phyloP scores from a whole-genome alignment of 495 filamentous ascomycete genomes.

The Penicillium lagena region DNA sequence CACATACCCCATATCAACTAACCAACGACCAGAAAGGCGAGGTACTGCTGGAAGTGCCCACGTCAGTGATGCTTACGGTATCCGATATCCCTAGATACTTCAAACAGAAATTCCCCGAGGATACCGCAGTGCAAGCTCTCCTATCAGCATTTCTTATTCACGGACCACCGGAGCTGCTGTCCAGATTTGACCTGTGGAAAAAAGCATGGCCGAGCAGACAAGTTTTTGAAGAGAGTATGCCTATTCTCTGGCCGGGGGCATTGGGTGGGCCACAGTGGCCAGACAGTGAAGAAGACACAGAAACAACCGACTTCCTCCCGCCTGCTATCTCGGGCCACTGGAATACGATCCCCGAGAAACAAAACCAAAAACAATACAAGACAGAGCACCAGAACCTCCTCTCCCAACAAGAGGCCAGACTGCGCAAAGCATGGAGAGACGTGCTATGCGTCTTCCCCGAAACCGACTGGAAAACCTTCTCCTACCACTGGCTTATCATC shows the following conservation, averaged over 20 bases:
- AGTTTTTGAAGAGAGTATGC: constrained; percentile 58
- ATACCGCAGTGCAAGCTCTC: constrained; percentile 59
- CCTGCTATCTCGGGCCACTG: constrained; percentile 37
- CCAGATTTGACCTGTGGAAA: constrained; percentile 50
- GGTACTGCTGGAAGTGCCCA: constrained; percentile 57
- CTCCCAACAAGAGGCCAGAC: constrained; percentile 51
- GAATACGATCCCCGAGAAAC: constrained; percentile 18
- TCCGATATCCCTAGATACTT: constrained; percentile 48
- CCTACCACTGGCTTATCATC: constrained; percentile 72
- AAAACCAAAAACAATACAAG: constrained; percentile 20
- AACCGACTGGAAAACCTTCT: constrained; percentile 47
- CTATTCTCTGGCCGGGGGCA: constrained; percentile 56
- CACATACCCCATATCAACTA: not conserved
- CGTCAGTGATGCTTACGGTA: constrained; percentile 53
- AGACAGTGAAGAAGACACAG: not conserved
- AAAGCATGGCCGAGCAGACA: constrained; percentile 57
- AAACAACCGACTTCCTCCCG: constrained; percentile 18
- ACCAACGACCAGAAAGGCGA: constrained; percentile 35
- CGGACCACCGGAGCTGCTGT: constrained; percentile 21
- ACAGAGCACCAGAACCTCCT: constrained; percentile 48
- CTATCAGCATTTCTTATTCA: constrained; percentile 65
- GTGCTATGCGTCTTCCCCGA: constrained; percentile 47
- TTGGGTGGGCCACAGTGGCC: constrained; percentile 22
- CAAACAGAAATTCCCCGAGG: constrained; percentile 35
- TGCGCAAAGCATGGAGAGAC: constrained; percentile 54